phyloP scores from a whole-genome alignment of 331 rosid species.

The Erythrophleum ivorense region DNA sequence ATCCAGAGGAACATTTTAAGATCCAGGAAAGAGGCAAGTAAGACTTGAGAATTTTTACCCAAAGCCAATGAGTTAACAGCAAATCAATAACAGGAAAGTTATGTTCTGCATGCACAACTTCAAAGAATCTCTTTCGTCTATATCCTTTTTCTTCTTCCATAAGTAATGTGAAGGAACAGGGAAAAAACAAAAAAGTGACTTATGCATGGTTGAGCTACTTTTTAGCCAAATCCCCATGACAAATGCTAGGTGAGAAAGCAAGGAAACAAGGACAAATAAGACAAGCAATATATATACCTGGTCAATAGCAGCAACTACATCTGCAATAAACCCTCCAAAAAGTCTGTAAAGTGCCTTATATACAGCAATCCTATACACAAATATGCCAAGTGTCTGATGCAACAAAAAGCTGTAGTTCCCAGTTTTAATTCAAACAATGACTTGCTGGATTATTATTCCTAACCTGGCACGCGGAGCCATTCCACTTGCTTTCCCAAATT shows the following conservation, averaged over 20 bases:
- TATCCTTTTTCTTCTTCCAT: neutral
- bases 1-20: constrained; percentile 13
- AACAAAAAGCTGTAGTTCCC: constrained; percentile 38
- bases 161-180: neutral
- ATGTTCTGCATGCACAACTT: neutral
- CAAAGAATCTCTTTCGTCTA: neutral
- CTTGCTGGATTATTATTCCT: constrained; percentile 39
- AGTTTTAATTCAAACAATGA: constrained; percentile 39
- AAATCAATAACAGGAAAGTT: neutral
- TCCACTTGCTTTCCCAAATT: constrained; percentile 98
- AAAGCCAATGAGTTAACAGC: neutral
- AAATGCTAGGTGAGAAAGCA: neutral
- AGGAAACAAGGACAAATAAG: neutral
- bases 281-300: constrained; percentile 60
- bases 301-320: constrained; percentile 99
- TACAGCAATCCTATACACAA: constrained; percentile 88
- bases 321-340: constrained; percentile 97
- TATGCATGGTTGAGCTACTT: neutral
- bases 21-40: neutral
- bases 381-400: constrained; percentile 37
- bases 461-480: constrained; percentile 99
- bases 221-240: neutral
- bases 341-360: constrained; percentile 97
- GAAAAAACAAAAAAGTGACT: neutral
- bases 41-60: neutral